Conservation (phyloP, 257 asterid species). For the Solanum pennellii region DNA sequence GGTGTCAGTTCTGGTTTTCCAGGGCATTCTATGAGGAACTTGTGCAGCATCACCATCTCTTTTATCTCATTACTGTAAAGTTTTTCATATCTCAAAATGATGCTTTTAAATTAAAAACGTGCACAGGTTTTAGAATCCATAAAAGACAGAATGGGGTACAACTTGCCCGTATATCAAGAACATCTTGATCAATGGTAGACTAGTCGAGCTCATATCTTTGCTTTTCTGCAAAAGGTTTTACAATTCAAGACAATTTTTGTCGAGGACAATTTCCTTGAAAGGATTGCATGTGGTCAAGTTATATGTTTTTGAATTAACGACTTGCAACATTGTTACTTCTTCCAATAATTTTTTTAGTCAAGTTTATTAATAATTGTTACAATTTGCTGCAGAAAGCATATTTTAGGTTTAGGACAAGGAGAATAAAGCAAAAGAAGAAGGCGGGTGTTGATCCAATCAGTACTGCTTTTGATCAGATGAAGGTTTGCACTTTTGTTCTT, state of each 20-base stretch:
- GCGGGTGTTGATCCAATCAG: constrained; percentile 88
- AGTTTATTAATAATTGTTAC: neutral
- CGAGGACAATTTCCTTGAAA: neutral
- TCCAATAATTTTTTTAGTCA: neutral
- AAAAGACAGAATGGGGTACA: neutral
- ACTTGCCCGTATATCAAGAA: neutral
- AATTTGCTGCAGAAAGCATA: constrained; percentile 58
- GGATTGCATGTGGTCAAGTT: neutral
- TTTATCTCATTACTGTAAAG: neutral
- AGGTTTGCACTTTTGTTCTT: constrained; percentile 37
- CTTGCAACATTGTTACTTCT: neutral
- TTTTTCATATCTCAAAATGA: neutral
- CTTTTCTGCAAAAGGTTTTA: neutral
- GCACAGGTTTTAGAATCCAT: neutral
- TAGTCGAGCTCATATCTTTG: neutral
- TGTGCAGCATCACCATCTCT: neutral
- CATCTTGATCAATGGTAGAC: neutral
- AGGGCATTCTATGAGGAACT: neutral
- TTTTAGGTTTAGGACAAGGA: constrained; percentile 29
- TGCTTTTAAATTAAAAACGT: neutral
- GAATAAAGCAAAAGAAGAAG: constrained; percentile 39
- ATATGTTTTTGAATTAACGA: neutral
- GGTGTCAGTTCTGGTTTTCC: neutral
- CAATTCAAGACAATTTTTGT: neutral
- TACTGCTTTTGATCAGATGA: constrained; percentile 97